Percentiles rank a stretch among this genome's conserved stretches.
Conservation (phyloP, 768 basidiomycete genomes). For the Hygrocybe punicea region DNA sequence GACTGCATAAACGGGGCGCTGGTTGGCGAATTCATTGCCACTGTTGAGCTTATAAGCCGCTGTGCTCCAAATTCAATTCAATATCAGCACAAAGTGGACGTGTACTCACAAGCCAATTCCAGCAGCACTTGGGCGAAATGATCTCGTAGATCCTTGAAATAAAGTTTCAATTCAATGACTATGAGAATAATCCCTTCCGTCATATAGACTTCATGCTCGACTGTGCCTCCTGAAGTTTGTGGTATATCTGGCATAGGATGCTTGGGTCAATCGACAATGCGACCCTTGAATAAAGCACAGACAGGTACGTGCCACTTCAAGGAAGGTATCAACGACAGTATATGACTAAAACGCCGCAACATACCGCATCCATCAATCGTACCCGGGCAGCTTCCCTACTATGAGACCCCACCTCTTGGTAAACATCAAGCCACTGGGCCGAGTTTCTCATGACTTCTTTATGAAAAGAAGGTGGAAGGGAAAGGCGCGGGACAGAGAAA, state of each 20-base stretch:
- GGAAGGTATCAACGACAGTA: not conserved
- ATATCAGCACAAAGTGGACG: not conserved
- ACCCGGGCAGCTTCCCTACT: conserved; percentile 2
- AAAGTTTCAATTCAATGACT: conserved; percentile 1
- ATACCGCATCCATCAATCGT: conserved; percentile 1
- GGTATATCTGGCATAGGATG: conserved; percentile 1
- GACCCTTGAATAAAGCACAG: conserved; percentile 6
- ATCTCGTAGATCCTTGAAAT: not conserved
- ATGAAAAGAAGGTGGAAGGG: conserved; percentile 4
- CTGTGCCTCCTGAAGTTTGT: conserved; percentile 1
- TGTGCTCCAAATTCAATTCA: not conserved
- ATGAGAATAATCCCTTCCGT: conserved; percentile 1
- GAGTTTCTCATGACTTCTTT: not conserved
- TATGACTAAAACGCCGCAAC: not conserved
- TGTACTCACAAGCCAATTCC: not conserved
- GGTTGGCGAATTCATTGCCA: not conserved
- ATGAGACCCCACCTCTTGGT: not conserved
- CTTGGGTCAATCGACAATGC: conserved; percentile 1
- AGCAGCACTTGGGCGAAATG: conserved; percentile 1
- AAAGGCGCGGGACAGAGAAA: not conserved
- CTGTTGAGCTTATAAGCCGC: conserved; percentile 2
- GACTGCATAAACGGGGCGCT: conserved; percentile 6
- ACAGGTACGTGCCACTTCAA: conserved; percentile 5
- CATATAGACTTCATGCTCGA: conserved; percentile 5
- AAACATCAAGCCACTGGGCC: conserved; percentile 3